These are phyloP conservation scores for Paraconiothyrium sp. DNA, from an alignment of 2,329 filamentous ascomycete genomes.

Conservation along the genomic window DNA sequence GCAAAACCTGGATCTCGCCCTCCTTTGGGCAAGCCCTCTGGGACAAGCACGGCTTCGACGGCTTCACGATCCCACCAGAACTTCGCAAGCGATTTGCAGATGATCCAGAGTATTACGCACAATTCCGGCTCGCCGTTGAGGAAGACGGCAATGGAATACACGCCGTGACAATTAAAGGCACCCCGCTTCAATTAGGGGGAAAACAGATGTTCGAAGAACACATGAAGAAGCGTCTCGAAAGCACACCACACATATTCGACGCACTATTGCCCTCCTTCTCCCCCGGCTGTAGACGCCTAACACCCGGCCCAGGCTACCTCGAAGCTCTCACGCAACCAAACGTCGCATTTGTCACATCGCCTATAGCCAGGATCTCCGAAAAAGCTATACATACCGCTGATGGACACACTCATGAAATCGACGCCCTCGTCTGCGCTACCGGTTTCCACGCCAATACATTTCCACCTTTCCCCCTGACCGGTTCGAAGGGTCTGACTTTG, in stretches of 20 bases:
- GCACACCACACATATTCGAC: conserved; percentile 53
- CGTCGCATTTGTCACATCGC: conserved; percentile 47
- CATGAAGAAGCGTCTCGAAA: conserved; percentile 52
- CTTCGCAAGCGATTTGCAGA: conserved; percentile 35
- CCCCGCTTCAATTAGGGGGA: conserved; percentile 48
- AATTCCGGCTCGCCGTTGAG: conserved; percentile 44
- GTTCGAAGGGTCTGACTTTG: conserved; percentile 41
- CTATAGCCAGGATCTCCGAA: conserved; percentile 48
- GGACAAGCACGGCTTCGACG: conserved; percentile 47
- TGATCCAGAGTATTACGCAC: conserved; percentile 43
- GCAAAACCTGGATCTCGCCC: conserved; percentile 49
- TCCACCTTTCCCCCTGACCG: conserved; percentile 52
- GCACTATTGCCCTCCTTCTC: conserved; percentile 55
- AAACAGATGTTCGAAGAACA: conserved; percentile 51
- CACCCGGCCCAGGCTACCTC: conserved; percentile 63
- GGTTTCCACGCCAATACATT: conserved; percentile 53
- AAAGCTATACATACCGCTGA: conserved; percentile 54
- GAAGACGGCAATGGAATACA: conserved; percentile 46
- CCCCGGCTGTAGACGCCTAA: conserved; percentile 59
- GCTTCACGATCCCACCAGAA: conserved; percentile 37
- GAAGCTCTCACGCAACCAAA: conserved; percentile 57
- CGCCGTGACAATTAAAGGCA: conserved; percentile 47
- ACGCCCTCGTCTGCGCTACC: conserved; percentile 57
- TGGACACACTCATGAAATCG: conserved; percentile 50
- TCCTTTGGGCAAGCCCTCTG: conserved; percentile 41